Conservation (phyloP, 2,329 filamentous ascomycete species). For the Phaeoacremonium minimum region DNA sequence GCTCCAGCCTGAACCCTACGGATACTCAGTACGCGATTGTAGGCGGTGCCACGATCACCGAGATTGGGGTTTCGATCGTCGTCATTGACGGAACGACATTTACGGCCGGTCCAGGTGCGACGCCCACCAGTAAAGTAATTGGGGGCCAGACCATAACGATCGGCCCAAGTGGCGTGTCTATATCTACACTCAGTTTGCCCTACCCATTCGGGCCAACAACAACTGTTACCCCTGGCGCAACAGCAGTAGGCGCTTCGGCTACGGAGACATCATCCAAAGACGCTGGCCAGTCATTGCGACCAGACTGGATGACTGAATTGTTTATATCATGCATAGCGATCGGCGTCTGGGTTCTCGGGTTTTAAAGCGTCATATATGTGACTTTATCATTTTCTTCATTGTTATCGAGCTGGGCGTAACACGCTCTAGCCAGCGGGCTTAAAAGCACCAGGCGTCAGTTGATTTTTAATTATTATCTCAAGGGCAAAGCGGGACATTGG, state of each 20-base stretch:
- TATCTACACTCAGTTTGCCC: constrained; percentile 38
- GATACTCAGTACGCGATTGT: constrained; percentile 40
- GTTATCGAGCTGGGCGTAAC: no score
- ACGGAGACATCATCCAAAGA: constrained; percentile 5
- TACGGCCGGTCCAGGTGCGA: constrained; percentile 40
- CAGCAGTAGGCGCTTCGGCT: constrained; percentile 12
- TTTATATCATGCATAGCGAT: constrained; percentile 28
- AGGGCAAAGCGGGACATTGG: no score
- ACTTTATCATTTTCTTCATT: no score
- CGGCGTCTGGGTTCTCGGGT: constrained; percentile 29
- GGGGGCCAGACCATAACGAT: constrained; percentile 48
- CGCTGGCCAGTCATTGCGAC: constrained; percentile 8
- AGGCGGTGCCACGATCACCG: constrained; percentile 48
- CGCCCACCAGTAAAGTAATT: constrained; percentile 38
- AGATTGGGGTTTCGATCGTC: constrained; percentile 40
- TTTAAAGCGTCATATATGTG: no score
- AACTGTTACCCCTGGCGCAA: constrained; percentile 29
- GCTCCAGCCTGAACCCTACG: constrained; percentile 24
- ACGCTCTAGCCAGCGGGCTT: no score
- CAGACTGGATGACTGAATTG: constrained; percentile 13
- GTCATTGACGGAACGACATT: constrained; percentile 47
- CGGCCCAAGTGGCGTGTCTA: constrained; percentile 41
- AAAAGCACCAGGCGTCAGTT: no score
- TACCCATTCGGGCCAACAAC: constrained; percentile 40
- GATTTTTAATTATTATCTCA: no score